These are phyloP conservation scores for Starmerella riodocensis DNA, from an alignment of 805 yeast species.

Conservation along the genomic window DNA sequence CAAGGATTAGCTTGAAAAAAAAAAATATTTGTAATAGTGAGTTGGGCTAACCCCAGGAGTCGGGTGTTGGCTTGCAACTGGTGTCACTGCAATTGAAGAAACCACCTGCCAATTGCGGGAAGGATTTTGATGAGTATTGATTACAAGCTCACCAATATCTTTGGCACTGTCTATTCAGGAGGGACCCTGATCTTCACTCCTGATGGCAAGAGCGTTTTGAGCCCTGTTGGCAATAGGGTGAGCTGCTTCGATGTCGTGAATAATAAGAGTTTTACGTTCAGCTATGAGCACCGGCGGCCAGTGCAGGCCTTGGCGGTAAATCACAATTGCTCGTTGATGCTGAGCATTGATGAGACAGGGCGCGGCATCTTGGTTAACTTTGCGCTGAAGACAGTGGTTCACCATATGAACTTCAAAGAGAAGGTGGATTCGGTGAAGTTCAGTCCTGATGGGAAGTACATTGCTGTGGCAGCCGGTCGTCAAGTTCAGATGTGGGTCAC, in stretches of 20 bases:
- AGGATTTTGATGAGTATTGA: slow-evolving; percentile 23
- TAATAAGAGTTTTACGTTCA: slow-evolving; percentile 76
- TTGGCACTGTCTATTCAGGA: slow-evolving; percentile 88
- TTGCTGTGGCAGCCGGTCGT: slow-evolving; percentile 74
- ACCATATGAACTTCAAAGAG: slow-evolving; percentile 87
- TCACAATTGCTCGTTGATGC: slow-evolving; percentile 61
- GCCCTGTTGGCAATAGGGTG: slow-evolving; percentile 92
- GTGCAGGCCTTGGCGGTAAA: slow-evolving; percentile 70
- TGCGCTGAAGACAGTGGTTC: slow-evolving; percentile 67
- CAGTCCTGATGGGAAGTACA: slow-evolving; percentile 75
- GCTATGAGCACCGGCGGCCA: slow-evolving; percentile 84
- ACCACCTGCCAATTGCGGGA: no score
- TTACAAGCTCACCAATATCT: slow-evolving; percentile 59
- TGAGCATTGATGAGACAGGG: slow-evolving; percentile 83
- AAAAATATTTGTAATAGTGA: slow-evolving; percentile 5
- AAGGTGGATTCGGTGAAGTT: slow-evolving; percentile 61
- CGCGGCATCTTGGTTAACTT: slow-evolving; percentile 85
- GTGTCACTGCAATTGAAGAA: no score
- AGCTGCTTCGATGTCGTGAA: slow-evolving; percentile 75
- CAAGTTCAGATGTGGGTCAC: slow-evolving; percentile 89
- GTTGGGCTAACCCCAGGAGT: neutral
- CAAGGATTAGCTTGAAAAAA: neutral
- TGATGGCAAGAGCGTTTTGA: slow-evolving; percentile 69
- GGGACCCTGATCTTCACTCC: slow-evolving; percentile 80
- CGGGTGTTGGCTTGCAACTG: no score